Evolutionary conservation across 305 asterid genomes (phyloP).

Genomic region (Solanum chacoense): DNA sequence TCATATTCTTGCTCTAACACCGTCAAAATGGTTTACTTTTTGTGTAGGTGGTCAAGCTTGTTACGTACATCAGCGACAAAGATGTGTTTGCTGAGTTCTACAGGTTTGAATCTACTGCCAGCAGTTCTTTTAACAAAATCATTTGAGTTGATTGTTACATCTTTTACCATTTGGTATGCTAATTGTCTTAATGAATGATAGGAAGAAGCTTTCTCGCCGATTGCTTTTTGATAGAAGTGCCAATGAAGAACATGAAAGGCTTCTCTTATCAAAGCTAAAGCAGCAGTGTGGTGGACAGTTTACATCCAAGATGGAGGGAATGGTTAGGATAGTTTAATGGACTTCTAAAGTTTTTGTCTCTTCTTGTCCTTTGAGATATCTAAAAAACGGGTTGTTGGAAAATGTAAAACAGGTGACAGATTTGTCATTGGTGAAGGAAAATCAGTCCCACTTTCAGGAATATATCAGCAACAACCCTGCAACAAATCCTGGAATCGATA

Average conservation of each 20-base stretch:
- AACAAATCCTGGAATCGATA: conserved; percentile 30
- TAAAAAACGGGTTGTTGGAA: not conserved
- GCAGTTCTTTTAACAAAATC: not conserved
- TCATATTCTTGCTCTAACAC: not conserved
- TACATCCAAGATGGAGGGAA: conserved; percentile 56
- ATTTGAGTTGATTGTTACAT: not conserved
- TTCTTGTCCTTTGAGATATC: not conserved
- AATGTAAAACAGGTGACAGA: conserved; percentile 32
- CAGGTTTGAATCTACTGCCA: conserved; percentile 11
- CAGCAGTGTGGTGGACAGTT: conserved; percentile 38
- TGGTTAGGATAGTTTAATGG: conserved; percentile 18
- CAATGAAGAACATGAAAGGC: conserved; percentile 36
- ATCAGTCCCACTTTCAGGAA: conserved; percentile 23
- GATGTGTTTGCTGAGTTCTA: conserved; percentile 39
- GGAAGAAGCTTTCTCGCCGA: conserved; percentile 48
- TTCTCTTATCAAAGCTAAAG: conserved; percentile 32
- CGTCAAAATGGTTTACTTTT: not conserved
- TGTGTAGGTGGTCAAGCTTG: conserved; percentile 32
- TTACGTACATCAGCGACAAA: conserved; percentile 33
- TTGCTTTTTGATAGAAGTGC: conserved; percentile 30
- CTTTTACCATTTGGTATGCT: not conserved
- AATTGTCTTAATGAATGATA: not conserved
- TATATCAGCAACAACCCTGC: conserved; percentile 14
- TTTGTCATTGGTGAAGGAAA: conserved; percentile 35
- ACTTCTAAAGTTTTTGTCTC: not conserved